A percentile compares a stretch with the other conserved stretches of the same genome.
These are phyloP conservation scores for Apiospora pterosperma DNA, from an alignment of 2,329 filamentous ascomycete genomes.

Conservation along the genomic window DNA sequence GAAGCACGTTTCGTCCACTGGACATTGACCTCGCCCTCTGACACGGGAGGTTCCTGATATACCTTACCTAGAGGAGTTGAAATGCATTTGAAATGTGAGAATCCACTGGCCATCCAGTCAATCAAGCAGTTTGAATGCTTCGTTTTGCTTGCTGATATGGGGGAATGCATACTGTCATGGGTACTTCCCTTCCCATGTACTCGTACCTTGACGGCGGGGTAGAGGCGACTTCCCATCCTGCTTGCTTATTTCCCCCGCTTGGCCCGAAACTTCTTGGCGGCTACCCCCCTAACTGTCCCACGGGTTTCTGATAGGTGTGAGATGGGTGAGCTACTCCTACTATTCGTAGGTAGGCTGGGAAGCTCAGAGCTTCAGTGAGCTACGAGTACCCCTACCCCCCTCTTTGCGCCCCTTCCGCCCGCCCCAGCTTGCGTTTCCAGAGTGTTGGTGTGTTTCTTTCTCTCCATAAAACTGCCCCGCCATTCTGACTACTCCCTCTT, in stretches of 20 bases:
- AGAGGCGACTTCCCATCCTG: not conserved
- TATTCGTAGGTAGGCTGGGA: too few relatives aligned
- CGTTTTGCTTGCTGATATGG: not conserved
- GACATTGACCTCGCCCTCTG: not conserved
- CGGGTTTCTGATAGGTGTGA: not conserved
- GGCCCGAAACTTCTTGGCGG: not conserved
- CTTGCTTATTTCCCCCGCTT: conserved; percentile 1
- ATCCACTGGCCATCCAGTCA: too few relatives aligned
- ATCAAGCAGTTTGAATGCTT: too few relatives aligned
- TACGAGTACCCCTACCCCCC: too few relatives aligned
- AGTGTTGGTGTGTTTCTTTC: not conserved
- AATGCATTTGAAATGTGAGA: too few relatives aligned
- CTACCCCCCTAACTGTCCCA: not conserved
- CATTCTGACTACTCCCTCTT: not conserved
- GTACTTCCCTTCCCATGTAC: not conserved
- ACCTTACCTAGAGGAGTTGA: too few relatives aligned
- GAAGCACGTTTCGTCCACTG: not conserved
- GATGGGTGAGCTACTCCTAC: not conserved
- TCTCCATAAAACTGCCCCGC: not conserved
- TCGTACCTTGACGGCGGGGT: conserved; percentile 1
- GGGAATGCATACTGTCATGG: not conserved
- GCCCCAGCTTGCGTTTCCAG: not conserved
- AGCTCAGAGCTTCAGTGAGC: not conserved
- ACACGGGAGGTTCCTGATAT: not conserved
- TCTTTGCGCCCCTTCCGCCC: not conserved